Evolutionary conservation across 768 basidiomycete genomes (phyloP).

Genomic region (Calocera cornea): DNA sequence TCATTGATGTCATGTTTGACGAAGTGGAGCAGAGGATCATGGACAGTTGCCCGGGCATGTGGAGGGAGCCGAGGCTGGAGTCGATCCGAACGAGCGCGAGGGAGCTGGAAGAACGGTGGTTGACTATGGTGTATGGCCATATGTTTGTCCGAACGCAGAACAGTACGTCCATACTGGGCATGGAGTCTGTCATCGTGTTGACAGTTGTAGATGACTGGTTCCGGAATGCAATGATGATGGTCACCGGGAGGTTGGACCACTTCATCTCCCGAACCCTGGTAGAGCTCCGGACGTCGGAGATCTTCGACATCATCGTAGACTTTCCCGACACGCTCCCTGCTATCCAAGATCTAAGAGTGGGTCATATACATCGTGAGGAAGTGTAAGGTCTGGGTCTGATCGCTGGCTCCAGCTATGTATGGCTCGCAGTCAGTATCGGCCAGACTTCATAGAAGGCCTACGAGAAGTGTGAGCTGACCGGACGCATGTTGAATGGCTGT

Average conservation of each 20-base stretch:
- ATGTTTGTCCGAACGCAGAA: slow-evolving; percentile 37
- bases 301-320: slow-evolving; percentile 93
- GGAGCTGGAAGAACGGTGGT: slow-evolving; percentile 69
- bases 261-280: slow-evolving; percentile 85
- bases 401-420: slow-evolving; percentile 48
- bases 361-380: slow-evolving; percentile 5
- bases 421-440: slow-evolving; percentile 65
- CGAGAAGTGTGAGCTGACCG: slow-evolving; percentile 53
- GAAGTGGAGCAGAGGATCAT: slow-evolving; percentile 65
- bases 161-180: slow-evolving; percentile 25
- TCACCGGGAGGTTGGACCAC: slow-evolving; percentile 77
- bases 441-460: slow-evolving; percentile 58
- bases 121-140: slow-evolving; percentile 64
- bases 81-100: slow-evolving; percentile 63
- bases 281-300: slow-evolving; percentile 68
- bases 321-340: slow-evolving; percentile 79
- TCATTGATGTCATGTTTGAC: slow-evolving; percentile 74
- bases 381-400: neutral
- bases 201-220: slow-evolving; percentile 47
- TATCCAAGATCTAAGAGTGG: slow-evolving; percentile 70
- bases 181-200: slow-evolving; percentile 15
- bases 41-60: slow-evolving; percentile 51
- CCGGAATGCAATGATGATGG: slow-evolving; percentile 48
- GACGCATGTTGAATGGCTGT: neutral
- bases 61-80: slow-evolving; percentile 52